phyloP scores from a whole-genome alignment of 2,329 filamentous ascomycete genomes.

The Aspergillus alliaceus region DNA sequence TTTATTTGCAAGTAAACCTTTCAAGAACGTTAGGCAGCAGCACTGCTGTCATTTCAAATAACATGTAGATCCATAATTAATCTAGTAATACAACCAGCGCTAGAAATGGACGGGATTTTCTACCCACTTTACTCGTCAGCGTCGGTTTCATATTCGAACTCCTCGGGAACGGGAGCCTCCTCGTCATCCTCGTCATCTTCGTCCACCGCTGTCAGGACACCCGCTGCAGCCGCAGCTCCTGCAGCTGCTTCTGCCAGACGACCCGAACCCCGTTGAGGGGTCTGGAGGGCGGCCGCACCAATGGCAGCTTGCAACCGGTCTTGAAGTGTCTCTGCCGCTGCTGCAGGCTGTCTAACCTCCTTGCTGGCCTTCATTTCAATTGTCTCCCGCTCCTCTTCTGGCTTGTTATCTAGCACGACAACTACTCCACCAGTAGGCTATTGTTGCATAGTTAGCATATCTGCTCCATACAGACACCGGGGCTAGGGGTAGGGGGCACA shows the following conservation, averaged over 20 bases:
- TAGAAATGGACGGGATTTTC: constrained; percentile 1
- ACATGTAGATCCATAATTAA: constrained; percentile 31
- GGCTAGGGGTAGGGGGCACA: constrained; percentile 26
- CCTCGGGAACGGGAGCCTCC: constrained; percentile 48
- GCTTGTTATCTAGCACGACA: constrained; percentile 81
- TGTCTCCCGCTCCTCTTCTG: constrained; percentile 73
- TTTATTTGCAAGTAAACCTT: constrained; percentile 7
- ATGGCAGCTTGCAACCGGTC: constrained; percentile 45
- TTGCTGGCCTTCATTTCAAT: constrained; percentile 95
- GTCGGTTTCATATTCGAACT: constrained; percentile 50
- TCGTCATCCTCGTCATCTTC: constrained; percentile 59
- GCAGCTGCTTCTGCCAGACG: constrained; percentile 22
- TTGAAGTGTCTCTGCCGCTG: constrained; percentile 41
- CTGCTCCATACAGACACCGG: constrained; percentile 1
- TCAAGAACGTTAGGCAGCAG: constrained; percentile 12
- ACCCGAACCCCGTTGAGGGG: constrained; percentile 31
- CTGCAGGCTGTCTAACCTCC: constrained; percentile 44
- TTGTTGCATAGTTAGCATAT: constrained; percentile 41
- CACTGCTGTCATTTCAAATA: constrained; percentile 16
- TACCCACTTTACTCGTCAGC: constrained; percentile 27
- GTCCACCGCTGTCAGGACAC: constrained; percentile 81
- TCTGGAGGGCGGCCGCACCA: constrained; percentile 32
- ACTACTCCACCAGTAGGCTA: constrained; percentile 92
- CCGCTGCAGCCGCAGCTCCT: constrained; percentile 71
- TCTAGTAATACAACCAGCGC: constrained; percentile 40